Conservation (phyloP, 75 land plant genomes). For the Sequoia sempervirens region DNA sequence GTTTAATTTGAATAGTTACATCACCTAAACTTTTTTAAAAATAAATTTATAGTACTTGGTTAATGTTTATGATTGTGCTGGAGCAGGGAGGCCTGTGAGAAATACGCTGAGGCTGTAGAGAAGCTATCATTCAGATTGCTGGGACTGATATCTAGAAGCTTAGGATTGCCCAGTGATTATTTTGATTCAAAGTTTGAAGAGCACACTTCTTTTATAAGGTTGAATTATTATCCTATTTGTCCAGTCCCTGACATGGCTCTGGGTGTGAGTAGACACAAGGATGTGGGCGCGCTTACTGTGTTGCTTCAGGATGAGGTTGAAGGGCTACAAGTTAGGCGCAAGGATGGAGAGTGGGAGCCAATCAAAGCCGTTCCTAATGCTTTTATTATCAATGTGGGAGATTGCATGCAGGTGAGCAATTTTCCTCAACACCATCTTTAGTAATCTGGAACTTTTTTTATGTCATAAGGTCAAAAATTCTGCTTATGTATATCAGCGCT, state of each 20-base stretch:
- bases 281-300: slow-evolving; percentile 58
- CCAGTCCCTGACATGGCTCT: slow-evolving; percentile 67
- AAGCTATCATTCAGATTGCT: slow-evolving; percentile 55
- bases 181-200: slow-evolving; percentile 47
- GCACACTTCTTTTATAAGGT: slow-evolving; percentile 36
- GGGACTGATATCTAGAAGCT: slow-evolving; percentile 52
- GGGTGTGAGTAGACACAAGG: slow-evolving; percentile 84
- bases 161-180: slow-evolving; percentile 38
- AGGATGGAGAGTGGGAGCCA: slow-evolving; percentile 71
- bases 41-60: not conserved
- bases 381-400: slow-evolving; percentile 70
- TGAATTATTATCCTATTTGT: slow-evolving; percentile 83
- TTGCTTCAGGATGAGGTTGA: slow-evolving; percentile 74
- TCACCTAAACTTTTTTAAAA: not conserved
- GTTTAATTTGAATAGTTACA: not conserved
- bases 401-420: slow-evolving; percentile 39
- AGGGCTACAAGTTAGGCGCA: slow-evolving; percentile 57
- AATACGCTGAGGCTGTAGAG: slow-evolving; percentile 43
- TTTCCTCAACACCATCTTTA: not conserved
- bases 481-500: not conserved
- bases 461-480: not conserved
- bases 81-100: slow-evolving; percentile 57
- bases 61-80: slow-evolving; percentile 3
- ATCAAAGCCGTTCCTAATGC: slow-evolving; percentile 64
- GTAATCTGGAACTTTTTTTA: not conserved